Percentiles rank a stretch among this genome's conserved stretches.
Evolutionary conservation across 2,329 filamentous ascomycete species (phyloP).

Genomic region (Sporothrix curviconia): DNA sequence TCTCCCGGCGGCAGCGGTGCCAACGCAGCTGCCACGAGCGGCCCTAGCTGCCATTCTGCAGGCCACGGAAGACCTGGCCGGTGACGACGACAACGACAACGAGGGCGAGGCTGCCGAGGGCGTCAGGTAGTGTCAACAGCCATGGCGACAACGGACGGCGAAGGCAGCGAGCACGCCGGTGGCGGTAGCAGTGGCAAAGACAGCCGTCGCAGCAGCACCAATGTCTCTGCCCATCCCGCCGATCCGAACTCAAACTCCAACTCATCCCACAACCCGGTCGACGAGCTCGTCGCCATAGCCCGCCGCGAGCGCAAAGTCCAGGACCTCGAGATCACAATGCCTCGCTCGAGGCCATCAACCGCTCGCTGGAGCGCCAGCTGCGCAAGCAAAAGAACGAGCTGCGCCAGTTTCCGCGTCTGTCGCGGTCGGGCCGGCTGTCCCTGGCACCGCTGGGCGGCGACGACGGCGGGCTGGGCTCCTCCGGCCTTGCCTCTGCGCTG

Average conservation of each 20-base stretch:
- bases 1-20: not conserved
- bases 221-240: not conserved
- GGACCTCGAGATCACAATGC: slow-evolving; percentile 96
- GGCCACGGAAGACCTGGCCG: slow-evolving; percentile 44
- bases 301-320: slow-evolving; percentile 89
- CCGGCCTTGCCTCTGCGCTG: too few species aligned
- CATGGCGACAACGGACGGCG: slow-evolving; percentile 22
- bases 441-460: slow-evolving; percentile 27
- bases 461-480: too few species aligned
- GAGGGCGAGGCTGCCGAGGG: not conserved
- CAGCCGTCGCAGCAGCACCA: slow-evolving; percentile 3
- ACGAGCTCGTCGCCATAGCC: slow-evolving; percentile 78
- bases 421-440: slow-evolving; percentile 69
- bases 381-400: slow-evolving; percentile 86
- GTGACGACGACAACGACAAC: slow-evolving; percentile 18
- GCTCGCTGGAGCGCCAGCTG: slow-evolving; percentile 83
- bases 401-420: slow-evolving; percentile 77
- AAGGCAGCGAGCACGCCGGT: not conserved
- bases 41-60: slow-evolving; percentile 52
- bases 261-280: slow-evolving; percentile 56
- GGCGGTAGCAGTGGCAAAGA: slow-evolving; percentile 1
- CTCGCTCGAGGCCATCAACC: slow-evolving; percentile 88
- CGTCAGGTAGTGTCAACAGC: not conserved
- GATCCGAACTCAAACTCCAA: too few species aligned
- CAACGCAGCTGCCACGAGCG: slow-evolving; percentile 14